Conservation (phyloP, 805 yeast genomes). For the Hanseniaspora guilliermondii region DNA sequence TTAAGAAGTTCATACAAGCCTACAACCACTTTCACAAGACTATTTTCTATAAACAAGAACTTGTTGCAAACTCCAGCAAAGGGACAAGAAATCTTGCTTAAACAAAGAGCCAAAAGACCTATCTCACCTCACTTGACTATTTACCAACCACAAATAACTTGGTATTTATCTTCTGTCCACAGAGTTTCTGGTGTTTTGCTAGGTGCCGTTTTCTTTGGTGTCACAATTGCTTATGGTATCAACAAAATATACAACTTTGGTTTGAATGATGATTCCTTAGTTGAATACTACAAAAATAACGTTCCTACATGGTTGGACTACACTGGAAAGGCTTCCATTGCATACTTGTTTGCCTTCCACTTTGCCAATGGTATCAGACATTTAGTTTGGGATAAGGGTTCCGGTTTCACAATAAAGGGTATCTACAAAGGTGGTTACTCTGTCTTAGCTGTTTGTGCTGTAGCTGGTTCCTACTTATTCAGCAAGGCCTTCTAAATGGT, state of each 20-base stretch:
- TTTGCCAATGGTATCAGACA: conserved; percentile 82
- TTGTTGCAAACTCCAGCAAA: conserved; percentile 34
- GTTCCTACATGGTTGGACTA: conserved; percentile 54
- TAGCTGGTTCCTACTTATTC: conserved; percentile 47
- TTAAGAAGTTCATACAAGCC: neutral
- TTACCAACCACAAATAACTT: conserved; percentile 82
- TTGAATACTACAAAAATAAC: conserved; percentile 36
- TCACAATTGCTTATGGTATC: conserved; percentile 65
- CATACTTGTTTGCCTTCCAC: conserved; percentile 83
- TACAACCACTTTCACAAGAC: neutral
- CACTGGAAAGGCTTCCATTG: conserved; percentile 53
- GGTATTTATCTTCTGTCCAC: conserved; percentile 69
- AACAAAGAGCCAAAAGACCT: conserved; percentile 82
- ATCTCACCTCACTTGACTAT: conserved; percentile 80
- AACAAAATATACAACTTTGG: conserved; percentile 48
- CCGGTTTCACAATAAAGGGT: conserved; percentile 66
- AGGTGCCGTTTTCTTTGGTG: conserved; percentile 65
- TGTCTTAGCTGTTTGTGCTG: conserved; percentile 52
- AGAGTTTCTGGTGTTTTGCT: conserved; percentile 79
- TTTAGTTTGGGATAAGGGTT: conserved; percentile 83
- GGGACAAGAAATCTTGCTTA: conserved; percentile 57
- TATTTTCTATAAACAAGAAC: conserved; percentile 19
- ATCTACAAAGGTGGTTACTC: conserved; percentile 86
- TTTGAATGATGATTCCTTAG: conserved; percentile 27
- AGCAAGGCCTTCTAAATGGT: conserved; percentile 24